phyloP scores from a whole-genome alignment of 129 eudicot species.

The Heracleum sosnowskyi region DNA sequence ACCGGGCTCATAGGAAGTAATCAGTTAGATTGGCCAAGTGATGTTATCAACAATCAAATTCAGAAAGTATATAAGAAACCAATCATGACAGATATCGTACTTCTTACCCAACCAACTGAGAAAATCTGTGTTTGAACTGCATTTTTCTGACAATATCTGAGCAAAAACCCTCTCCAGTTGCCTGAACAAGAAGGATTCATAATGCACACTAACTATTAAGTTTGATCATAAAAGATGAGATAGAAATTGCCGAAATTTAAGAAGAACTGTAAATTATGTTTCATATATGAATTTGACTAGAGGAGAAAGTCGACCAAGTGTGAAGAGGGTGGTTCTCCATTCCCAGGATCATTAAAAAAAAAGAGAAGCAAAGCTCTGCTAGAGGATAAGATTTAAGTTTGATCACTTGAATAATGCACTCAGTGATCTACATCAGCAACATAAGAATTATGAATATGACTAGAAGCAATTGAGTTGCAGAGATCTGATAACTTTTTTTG shows the following conservation, averaged over 20 bases:
- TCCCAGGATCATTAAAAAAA: constrained; percentile 35
- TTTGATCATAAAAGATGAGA: not conserved
- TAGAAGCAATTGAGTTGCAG: not conserved
- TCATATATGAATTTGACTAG: constrained; percentile 67
- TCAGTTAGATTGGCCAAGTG: not conserved
- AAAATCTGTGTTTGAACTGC: constrained; percentile 50
- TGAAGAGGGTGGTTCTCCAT: constrained; percentile 36
- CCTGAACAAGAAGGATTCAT: too few species aligned
- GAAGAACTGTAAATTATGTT: constrained; percentile 76
- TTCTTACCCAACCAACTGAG: constrained; percentile 32
- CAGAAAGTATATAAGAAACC: not conserved
- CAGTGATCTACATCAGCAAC: not conserved
- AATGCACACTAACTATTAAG: too few species aligned
- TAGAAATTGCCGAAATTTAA: constrained; percentile 72
- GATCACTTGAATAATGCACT: not conserved
- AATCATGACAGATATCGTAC: constrained; percentile 6
- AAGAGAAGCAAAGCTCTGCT: not conserved
- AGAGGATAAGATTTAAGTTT: constrained; percentile 1
- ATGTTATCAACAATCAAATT: not conserved
- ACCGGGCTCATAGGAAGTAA: constrained; percentile 5
- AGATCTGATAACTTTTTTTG: not conserved
- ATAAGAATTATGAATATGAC: not conserved
- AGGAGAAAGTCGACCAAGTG: constrained; percentile 69
- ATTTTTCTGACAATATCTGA: constrained; percentile 63
- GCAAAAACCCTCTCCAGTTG: constrained; percentile 72